A percentile compares a stretch with the other conserved stretches of the same genome.
phyloP scores from a whole-genome alignment of 2,329 filamentous ascomycete genomes.

The Xylaria sp. region DNA sequence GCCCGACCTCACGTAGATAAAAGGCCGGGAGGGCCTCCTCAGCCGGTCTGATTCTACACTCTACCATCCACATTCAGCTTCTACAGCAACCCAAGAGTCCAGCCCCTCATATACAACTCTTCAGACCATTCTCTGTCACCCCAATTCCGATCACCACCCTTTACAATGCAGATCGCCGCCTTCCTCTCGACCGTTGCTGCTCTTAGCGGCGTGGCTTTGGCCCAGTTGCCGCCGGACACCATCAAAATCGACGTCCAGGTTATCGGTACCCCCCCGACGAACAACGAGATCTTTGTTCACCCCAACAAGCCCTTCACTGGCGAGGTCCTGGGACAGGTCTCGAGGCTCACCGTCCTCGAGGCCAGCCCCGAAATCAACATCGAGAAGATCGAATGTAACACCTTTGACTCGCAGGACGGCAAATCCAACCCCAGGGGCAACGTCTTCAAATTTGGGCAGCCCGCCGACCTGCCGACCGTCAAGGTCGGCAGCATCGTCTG shows the following conservation, averaged over 20 bases:
- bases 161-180: conserved; percentile 25
- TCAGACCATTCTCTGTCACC: conserved; percentile 8
- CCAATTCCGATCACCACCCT: conserved; percentile 9
- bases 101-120: conserved; percentile 5
- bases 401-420: too few relatives aligned
- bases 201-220: conserved; percentile 18
- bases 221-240: conserved; percentile 3
- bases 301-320: too few relatives aligned
- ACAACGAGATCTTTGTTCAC: conserved; percentile 23
- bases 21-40: not conserved
- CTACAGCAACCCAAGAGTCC: not conserved
- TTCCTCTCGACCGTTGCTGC: conserved; percentile 20
- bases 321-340: too few relatives aligned
- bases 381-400: too few relatives aligned
- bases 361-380: too few relatives aligned
- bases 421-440: too few relatives aligned
- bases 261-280: conserved; percentile 20
- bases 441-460: too few relatives aligned
- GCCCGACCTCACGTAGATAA: not conserved
- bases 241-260: conserved; percentile 26
- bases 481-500: conserved; percentile 31
- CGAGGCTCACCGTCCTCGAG: too few relatives aligned
- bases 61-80: not conserved
- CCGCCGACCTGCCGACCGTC: too few relatives aligned
- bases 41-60: not conserved